Conservation (phyloP, 306 rosid species). For the Neltuma alba region DNA sequence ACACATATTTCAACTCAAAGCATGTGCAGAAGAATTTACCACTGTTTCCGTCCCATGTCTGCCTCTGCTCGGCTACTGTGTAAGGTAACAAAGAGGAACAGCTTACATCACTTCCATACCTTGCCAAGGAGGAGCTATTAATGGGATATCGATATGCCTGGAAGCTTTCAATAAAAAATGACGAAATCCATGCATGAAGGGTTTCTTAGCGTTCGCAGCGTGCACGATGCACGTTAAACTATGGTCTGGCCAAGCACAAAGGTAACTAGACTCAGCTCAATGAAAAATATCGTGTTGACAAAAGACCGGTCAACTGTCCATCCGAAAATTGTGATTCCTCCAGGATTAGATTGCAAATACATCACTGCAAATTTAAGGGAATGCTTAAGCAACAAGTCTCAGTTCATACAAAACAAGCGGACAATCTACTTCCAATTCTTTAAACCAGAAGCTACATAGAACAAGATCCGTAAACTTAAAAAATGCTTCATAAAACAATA, state of each 20-base stretch:
- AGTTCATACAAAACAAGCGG: background rate
- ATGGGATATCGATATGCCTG: background rate
- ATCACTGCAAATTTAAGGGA: conserved; percentile 38
- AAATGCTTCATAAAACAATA: background rate
- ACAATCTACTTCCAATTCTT: background rate
- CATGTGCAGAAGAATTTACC: background rate
- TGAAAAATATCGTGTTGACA: conserved; percentile 59
- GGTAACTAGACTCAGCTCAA: conserved; percentile 51
- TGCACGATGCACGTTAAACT: background rate
- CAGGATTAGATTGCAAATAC: conserved; percentile 57
- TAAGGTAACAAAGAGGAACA: background rate
- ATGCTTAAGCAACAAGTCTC: background rate
- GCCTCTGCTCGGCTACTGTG: background rate
- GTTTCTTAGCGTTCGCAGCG: background rate
- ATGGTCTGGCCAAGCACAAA: conserved; percentile 56
- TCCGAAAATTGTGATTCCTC: conserved; percentile 65
- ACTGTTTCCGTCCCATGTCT: background rate
- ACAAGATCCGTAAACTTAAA: conserved; percentile 2
- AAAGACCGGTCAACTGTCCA: conserved; percentile 58
- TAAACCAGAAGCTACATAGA: background rate
- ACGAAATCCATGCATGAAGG: background rate
- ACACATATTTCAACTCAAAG: background rate
- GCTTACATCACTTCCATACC: background rate
- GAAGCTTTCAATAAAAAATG: conserved; percentile 6
- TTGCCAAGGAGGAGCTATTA: background rate